These are phyloP conservation scores for Mycena latifolia DNA, from an alignment of 768 basidiomycete species.

Conservation along the genomic window DNA sequence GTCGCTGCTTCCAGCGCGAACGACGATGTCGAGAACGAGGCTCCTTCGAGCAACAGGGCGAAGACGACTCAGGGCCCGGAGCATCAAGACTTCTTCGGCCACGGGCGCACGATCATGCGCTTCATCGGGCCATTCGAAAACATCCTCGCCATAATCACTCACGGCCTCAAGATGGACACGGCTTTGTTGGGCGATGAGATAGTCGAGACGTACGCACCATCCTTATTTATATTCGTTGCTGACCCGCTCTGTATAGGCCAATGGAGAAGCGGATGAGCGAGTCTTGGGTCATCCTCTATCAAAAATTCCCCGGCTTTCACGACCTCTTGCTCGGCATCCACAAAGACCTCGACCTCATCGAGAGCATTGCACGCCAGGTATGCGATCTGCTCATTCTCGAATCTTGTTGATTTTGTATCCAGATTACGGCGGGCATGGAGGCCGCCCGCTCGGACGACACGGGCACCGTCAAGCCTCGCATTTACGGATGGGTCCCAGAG, in stretches of 20 bases:
- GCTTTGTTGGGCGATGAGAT: neutral
- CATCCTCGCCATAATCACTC: neutral
- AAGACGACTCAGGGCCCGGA: neutral
- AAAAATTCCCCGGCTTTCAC: neutral
- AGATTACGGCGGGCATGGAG: neutral
- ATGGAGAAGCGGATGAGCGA: neutral
- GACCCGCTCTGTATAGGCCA: neutral
- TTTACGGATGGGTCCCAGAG: neutral
- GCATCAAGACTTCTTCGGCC: constrained; percentile 1
- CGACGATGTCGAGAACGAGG: neutral
- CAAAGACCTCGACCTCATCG: neutral
- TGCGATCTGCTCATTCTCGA: neutral
- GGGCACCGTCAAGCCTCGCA: neutral
- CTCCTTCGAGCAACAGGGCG: neutral
- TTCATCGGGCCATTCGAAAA: neutral
- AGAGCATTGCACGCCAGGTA: neutral
- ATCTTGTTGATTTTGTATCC: too few species aligned
- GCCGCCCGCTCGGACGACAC: neutral
- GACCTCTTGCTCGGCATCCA: neutral
- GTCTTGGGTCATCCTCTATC: neutral
- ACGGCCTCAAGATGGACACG: constrained; percentile 4
- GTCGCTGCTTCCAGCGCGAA: too few species aligned
- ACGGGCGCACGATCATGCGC: neutral
- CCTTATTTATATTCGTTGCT: neutral
- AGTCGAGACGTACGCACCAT: neutral